These are phyloP conservation scores for Roridomyces roridus DNA, from an alignment of 768 basidiomycete species.

Conservation along the genomic window DNA sequence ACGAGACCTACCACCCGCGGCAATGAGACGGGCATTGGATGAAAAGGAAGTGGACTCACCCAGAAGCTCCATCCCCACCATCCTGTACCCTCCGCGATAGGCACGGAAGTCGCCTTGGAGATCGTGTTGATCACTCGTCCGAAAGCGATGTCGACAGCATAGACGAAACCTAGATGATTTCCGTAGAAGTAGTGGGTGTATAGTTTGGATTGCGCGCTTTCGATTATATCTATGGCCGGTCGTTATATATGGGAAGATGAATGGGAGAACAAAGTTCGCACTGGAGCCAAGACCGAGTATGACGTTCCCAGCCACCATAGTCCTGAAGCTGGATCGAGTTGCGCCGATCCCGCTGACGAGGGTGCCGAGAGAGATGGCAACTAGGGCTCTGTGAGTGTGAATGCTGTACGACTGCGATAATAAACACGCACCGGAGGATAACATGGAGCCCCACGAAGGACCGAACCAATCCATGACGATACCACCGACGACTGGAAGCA, in stretches of 20 bases:
- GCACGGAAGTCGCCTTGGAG: conserved; percentile 9
- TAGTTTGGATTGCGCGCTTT: conserved; percentile 8
- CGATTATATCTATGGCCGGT: conserved; percentile 1
- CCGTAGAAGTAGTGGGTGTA: conserved; percentile 16
- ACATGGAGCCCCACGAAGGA: conserved; percentile 5
- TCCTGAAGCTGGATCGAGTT: conserved; percentile 2
- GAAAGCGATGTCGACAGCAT: conserved; percentile 9
- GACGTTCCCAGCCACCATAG: conserved; percentile 1
- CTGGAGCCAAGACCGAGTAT: conserved; percentile 10
- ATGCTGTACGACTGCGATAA: too few species aligned
- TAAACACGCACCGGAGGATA: conserved; percentile 1
- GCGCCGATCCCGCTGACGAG: conserved; percentile 5
- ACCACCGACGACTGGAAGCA: conserved; percentile 4
- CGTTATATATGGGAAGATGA: too few species aligned
- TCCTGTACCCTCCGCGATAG: conserved; percentile 9
- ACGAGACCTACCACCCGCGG: neutral
- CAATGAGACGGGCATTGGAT: neutral
- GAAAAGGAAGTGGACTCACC: neutral
- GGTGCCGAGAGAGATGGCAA: neutral
- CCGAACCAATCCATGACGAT: conserved; percentile 13
- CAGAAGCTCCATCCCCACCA: conserved; percentile 14
- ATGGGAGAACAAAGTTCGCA: neutral
- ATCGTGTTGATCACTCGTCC: conserved; percentile 6
- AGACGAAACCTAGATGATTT: conserved; percentile 6
- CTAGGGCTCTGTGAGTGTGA: too few species aligned